These are phyloP conservation scores for Gossypium trilobum DNA, from an alignment of 441 rosid genomes.

Conservation along the genomic window DNA sequence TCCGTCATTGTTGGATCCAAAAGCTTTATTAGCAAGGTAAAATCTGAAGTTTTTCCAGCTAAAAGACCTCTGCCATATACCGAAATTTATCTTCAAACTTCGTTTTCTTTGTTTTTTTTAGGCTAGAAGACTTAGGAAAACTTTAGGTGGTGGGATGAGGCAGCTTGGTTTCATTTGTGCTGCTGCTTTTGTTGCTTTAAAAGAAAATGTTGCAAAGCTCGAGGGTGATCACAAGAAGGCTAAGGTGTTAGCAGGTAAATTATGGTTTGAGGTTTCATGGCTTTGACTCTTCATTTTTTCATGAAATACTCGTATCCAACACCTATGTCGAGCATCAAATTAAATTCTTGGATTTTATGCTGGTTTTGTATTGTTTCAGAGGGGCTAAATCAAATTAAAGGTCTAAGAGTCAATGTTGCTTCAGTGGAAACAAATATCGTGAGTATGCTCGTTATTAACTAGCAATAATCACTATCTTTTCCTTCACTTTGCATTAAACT, in stretches of 20 bases:
- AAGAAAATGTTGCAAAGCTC: slow-evolving; percentile 57
- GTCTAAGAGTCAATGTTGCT: slow-evolving; percentile 48
- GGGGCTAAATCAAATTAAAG: slow-evolving; percentile 66
- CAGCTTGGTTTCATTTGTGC: slow-evolving; percentile 74
- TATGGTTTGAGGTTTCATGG: neutral
- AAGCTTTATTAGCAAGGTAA: slow-evolving; percentile 67
- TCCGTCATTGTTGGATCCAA: slow-evolving; percentile 76
- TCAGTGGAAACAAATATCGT: slow-evolving; percentile 86
- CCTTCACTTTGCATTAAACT: neutral
- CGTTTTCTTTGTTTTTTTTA: slow-evolving; percentile 7
- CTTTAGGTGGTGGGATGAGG: slow-evolving; percentile 97
- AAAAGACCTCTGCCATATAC: neutral
- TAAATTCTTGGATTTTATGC: slow-evolving; percentile 6
- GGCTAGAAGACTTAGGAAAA: slow-evolving; percentile 80
- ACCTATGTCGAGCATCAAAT: neutral
- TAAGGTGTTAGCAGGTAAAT: slow-evolving; percentile 61
- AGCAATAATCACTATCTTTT: neutral
- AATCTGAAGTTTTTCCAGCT: neutral
- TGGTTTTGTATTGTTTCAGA: slow-evolving; percentile 28
- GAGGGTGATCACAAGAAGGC: slow-evolving; percentile 72
- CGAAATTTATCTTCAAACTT: neutral
- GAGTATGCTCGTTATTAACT: slow-evolving; percentile 26
- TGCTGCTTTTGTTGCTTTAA: slow-evolving; percentile 67
- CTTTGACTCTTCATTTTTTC: neutral
- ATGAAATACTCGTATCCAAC: neutral